A percentile compares a stretch with the other conserved stretches of the same genome.
phyloP scores from a whole-genome alignment of 805 yeast genomes.

The Wickerhamiella hasegawae region DNA sequence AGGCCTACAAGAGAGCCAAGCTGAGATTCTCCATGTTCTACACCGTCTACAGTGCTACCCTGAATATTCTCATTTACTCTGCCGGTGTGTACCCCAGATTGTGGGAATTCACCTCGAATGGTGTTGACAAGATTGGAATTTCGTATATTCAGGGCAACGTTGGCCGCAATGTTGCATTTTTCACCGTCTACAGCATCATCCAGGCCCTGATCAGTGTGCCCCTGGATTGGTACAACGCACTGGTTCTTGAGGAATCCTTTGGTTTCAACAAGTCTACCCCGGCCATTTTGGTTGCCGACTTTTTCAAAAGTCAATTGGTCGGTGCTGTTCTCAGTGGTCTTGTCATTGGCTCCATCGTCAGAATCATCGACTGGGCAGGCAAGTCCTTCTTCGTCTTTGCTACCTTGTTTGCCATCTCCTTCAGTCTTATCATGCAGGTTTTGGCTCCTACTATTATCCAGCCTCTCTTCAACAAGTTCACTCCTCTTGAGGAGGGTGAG shows the following conservation, averaged over 20 bases:
- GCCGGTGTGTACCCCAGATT: slow-evolving; percentile 53
- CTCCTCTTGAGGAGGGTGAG: slow-evolving; percentile 83
- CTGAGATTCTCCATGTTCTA: slow-evolving; percentile 48
- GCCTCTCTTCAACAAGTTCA: slow-evolving; percentile 83
- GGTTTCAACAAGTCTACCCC: slow-evolving; percentile 85
- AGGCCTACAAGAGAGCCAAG: slow-evolving; percentile 66
- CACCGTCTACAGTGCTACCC: slow-evolving; percentile 33
- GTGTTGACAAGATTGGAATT: slow-evolving; percentile 20
- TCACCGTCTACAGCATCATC: slow-evolving; percentile 33
- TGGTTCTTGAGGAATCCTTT: slow-evolving; percentile 78
- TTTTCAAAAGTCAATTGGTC: slow-evolving; percentile 42
- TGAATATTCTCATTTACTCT: slow-evolving; percentile 42
- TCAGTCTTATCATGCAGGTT: slow-evolving; percentile 61
- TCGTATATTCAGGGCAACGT: slow-evolving; percentile 35
- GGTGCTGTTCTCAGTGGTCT: slow-evolving; percentile 52
- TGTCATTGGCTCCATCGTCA: slow-evolving; percentile 55
- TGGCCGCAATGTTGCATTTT: slow-evolving; percentile 55
- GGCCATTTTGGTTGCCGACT: slow-evolving; percentile 57
- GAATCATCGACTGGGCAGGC: slow-evolving; percentile 67
- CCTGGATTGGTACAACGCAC: slow-evolving; percentile 54
- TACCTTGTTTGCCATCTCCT: slow-evolving; percentile 50
- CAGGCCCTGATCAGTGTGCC: slow-evolving; percentile 50
- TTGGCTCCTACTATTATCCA: slow-evolving; percentile 73
- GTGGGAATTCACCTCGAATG: slow-evolving; percentile 38
- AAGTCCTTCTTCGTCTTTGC: slow-evolving; percentile 68